These are phyloP conservation scores for Rhizopus sp. DNA, from an alignment of 371 early-diverging fungal species.

Conservation along the genomic window DNA sequence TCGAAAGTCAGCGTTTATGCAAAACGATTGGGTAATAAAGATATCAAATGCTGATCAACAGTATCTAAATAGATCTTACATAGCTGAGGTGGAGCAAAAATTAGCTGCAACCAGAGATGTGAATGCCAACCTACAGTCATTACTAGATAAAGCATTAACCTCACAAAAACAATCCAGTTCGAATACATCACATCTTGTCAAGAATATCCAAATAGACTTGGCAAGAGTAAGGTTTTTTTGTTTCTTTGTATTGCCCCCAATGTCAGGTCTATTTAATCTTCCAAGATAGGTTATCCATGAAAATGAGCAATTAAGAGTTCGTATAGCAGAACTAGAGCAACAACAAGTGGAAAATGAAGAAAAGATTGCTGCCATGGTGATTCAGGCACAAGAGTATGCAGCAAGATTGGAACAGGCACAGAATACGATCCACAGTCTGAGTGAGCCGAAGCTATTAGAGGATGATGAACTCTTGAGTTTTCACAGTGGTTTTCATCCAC, in stretches of 20 bases:
- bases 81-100: slow-evolving; percentile 67
- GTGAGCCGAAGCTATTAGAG: slow-evolving; percentile 49
- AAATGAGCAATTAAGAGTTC: slow-evolving; percentile 60
- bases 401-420: slow-evolving; percentile 65
- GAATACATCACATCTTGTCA: slow-evolving; percentile 62
- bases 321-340: slow-evolving; percentile 63
- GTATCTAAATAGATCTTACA: background rate
- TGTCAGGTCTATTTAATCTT: background rate
- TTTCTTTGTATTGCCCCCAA: slow-evolving; percentile 2
- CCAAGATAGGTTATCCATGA: slow-evolving; percentile 55
- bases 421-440: slow-evolving; percentile 61
- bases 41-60: background rate
- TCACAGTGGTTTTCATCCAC: slow-evolving; percentile 17
- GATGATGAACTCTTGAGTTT: slow-evolving; percentile 32
- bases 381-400: slow-evolving; percentile 68
- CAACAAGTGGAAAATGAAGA: slow-evolving; percentile 65
- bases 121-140: slow-evolving; percentile 58
- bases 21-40: slow-evolving; percentile 47
- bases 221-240: slow-evolving; percentile 45
- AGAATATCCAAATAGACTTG: slow-evolving; percentile 64
- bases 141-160: slow-evolving; percentile 59
- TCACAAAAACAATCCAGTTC: slow-evolving; percentile 64
- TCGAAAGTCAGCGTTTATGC: slow-evolving; percentile 63
- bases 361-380: slow-evolving; percentile 61
- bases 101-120: slow-evolving; percentile 62